A percentile compares a stretch with the other conserved stretches of the same genome.
Conservation (phyloP, 2,329 filamentous ascomycete genomes). For the Pyrenochaeta sp. region DNA sequence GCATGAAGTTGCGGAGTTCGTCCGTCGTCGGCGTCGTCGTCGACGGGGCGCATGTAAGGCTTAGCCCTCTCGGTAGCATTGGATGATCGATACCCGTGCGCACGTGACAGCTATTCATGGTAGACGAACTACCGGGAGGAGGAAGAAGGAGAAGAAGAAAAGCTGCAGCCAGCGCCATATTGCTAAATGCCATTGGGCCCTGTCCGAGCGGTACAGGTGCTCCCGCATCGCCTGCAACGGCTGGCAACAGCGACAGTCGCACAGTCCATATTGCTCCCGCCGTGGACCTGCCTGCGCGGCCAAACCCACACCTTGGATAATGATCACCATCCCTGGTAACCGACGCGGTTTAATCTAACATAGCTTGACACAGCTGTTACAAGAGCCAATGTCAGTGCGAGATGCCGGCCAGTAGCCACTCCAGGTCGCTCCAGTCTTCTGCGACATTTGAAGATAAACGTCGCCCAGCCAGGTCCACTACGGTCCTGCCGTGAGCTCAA, state of each 20-base stretch:
- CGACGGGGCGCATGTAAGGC: background rate
- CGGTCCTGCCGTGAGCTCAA: constrained; percentile 9
- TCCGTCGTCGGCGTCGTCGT: constrained; percentile 2
- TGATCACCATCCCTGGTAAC: constrained; percentile 7
- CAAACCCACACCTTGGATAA: constrained; percentile 14
- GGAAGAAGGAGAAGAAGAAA: background rate
- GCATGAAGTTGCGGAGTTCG: background rate
- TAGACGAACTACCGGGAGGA: background rate
- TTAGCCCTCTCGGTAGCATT: background rate
- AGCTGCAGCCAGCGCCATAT: background rate
- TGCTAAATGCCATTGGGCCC: background rate
- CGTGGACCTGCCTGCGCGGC: constrained; percentile 2
- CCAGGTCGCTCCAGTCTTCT: constrained; percentile 17
- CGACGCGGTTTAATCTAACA: constrained; percentile 20
- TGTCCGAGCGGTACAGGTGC: background rate
- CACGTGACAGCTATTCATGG: background rate
- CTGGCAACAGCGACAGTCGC: constrained; percentile 5
- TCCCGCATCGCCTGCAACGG: background rate
- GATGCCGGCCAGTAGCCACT: constrained; percentile 19
- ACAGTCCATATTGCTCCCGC: constrained; percentile 11
- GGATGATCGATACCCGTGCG: background rate
- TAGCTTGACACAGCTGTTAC: constrained; percentile 33
- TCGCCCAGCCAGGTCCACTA: constrained; percentile 15
- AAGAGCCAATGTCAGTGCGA: constrained; percentile 24
- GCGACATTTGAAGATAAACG: constrained; percentile 26